Evolutionary conservation across 2,329 filamentous ascomycete genomes (phyloP).

Genomic region (Ustulina deusta): DNA sequence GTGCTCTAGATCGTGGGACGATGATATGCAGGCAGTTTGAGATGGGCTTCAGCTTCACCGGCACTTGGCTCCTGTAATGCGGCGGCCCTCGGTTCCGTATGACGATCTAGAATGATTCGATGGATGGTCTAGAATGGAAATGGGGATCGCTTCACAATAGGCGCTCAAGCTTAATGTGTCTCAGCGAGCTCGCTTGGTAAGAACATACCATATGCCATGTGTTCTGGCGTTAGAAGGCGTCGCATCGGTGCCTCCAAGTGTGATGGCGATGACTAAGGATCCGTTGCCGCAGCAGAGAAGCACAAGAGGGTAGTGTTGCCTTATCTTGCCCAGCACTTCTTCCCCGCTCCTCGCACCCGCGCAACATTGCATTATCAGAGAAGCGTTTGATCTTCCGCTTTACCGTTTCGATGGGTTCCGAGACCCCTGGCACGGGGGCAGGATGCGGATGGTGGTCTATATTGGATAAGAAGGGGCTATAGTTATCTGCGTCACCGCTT

Average conservation of each 20-base stretch:
- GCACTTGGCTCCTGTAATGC: conserved; percentile 6
- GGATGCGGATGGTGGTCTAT: conserved; percentile 28
- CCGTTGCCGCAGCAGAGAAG: conserved; percentile 5
- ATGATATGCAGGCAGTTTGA: conserved; percentile 10
- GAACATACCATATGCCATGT: conserved; percentile 9
- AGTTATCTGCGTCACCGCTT: conserved; percentile 12
- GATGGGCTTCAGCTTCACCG: conserved; percentile 20
- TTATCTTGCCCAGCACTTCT: background rate
- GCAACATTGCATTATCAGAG: conserved; percentile 21
- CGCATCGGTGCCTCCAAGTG: background rate
- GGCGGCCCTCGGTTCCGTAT: background rate
- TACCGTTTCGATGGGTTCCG: conserved; percentile 32
- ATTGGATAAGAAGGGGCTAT: conserved; percentile 32
- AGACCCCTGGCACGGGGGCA: conserved; percentile 2
- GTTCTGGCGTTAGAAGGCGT: background rate
- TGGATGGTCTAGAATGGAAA: background rate
- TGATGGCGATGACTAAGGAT: conserved; percentile 3
- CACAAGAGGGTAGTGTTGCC: background rate
- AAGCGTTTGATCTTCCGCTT: conserved; percentile 36
- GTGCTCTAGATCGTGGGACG: background rate
- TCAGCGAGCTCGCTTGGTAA: conserved; percentile 14
- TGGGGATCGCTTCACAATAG: background rate
- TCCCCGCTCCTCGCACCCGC: conserved; percentile 7
- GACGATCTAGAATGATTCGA: conserved; percentile 8
- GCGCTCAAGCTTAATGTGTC: conserved; percentile 7